phyloP scores from a whole-genome alignment of 768 basidiomycete genomes.

The Suillus subluteus region DNA sequence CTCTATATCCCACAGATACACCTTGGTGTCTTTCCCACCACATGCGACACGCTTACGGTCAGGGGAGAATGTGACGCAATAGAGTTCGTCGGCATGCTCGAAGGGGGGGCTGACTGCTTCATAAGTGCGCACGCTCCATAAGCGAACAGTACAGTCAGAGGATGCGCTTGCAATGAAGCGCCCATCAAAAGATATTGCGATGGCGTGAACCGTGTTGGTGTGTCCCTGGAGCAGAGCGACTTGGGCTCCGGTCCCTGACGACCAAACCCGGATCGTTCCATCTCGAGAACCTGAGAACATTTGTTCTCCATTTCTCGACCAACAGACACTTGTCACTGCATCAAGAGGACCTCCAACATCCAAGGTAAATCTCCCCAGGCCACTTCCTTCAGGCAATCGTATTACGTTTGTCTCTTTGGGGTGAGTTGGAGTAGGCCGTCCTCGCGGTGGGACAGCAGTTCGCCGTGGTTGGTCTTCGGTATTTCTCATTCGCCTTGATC shows the following conservation, averaged over 20 bases:
- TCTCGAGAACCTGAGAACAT: conserved; percentile 38
- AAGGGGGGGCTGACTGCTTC: conserved; percentile 23
- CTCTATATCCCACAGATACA: conserved; percentile 37
- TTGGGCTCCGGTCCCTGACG: conserved; percentile 24
- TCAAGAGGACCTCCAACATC: conserved; percentile 43
- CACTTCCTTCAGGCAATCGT: conserved; percentile 92
- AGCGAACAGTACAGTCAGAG: conserved; percentile 33
- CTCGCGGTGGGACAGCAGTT: conserved; percentile 1
- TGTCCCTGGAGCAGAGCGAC: conserved; percentile 25
- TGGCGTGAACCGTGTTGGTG: conserved; percentile 26
- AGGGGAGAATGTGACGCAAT: conserved; percentile 32
- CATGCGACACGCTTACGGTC: conserved; percentile 35
- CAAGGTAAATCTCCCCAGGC: conserved; percentile 92
- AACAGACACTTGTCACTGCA: conserved; percentile 9
- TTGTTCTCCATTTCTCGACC: conserved; percentile 17
- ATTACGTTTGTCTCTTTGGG: conserved; percentile 11
- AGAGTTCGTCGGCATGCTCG: conserved; percentile 33
- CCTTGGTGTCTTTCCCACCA: conserved; percentile 28
- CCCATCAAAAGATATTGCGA: conserved; percentile 36
- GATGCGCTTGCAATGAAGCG: conserved; percentile 35
- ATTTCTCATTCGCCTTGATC: conserved; percentile 7
- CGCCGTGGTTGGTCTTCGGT: conserved; percentile 6
- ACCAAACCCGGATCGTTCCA: conserved; percentile 34
- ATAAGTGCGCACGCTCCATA: conserved; percentile 30
- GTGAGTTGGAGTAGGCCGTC: conserved; percentile 5